These are phyloP conservation scores for Phytophthora europaea DNA, from an alignment of 352 stramenopile genomes.

Conservation along the genomic window DNA sequence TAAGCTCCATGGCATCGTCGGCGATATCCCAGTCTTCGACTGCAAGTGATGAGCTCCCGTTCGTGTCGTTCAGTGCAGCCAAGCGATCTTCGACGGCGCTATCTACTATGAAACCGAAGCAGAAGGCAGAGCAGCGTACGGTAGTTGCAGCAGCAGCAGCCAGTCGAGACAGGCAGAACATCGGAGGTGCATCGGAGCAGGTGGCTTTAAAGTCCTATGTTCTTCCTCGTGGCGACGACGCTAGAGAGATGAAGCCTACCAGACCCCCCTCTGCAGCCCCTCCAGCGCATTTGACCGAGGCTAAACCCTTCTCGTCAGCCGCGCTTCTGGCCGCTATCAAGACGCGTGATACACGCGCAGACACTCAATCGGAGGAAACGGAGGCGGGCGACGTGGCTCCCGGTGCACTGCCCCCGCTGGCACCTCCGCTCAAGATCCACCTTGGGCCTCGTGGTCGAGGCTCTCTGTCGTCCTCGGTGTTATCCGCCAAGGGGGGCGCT, in stretches of 20 bases:
- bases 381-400: conserved; percentile 39
- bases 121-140: background rate
- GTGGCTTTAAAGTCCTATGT: conserved; percentile 17
- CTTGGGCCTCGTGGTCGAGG: conserved; percentile 21
- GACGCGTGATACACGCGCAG: conserved; percentile 25
- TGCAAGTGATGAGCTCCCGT: conserved; percentile 38
- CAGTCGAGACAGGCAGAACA: background rate
- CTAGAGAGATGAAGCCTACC: background rate
- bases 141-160: background rate
- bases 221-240: conserved; percentile 6
- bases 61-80: conserved; percentile 37
- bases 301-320: conserved; percentile 27
- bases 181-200: conserved; percentile 1
- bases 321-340: conserved; percentile 39
- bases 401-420: conserved; percentile 24
- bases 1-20: conserved; percentile 25
- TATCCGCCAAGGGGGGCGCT: conserved; percentile 7
- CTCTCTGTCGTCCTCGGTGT: conserved; percentile 20
- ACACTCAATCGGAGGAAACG: conserved; percentile 40
- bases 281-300: conserved; percentile 10
- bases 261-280: background rate
- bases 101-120: background rate
- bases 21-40: conserved; percentile 26
- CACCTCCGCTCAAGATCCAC: conserved; percentile 37
- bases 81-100: conserved; percentile 1